phyloP scores from a whole-genome alignment of 2,329 filamentous ascomycete species.

The Mariannaea elegans region DNA sequence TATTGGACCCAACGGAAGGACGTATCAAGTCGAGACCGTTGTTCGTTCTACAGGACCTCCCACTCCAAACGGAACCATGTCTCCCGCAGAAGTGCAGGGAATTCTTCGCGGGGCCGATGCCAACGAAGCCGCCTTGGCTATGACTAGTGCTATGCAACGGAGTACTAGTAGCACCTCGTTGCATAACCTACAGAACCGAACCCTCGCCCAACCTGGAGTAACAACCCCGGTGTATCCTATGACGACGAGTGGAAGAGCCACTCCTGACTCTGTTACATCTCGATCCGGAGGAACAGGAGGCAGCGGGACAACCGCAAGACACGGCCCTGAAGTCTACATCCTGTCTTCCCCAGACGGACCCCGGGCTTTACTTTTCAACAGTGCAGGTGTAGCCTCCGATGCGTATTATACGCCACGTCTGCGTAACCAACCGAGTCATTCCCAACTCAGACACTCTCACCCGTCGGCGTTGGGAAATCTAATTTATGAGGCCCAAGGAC shows the following conservation, averaged over 20 bases:
- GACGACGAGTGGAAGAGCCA: conserved; percentile 56
- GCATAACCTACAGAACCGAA: conserved; percentile 47
- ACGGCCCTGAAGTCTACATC: conserved; percentile 64
- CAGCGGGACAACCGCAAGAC: conserved; percentile 40
- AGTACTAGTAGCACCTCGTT: conserved; percentile 59
- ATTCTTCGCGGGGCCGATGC: conserved; percentile 57
- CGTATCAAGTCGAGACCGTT: conserved; percentile 48
- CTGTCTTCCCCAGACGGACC: conserved; percentile 69
- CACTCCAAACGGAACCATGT: conserved; percentile 43
- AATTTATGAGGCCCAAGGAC: conserved; percentile 30
- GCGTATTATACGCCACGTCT: conserved; percentile 60
- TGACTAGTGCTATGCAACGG: conserved; percentile 61
- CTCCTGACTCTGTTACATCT: conserved; percentile 50
- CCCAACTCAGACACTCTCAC: conserved; percentile 36
- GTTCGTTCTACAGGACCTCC: conserved; percentile 34
- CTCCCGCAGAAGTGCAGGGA: conserved; percentile 55
- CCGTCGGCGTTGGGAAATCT: conserved; percentile 22
- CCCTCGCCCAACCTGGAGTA: conserved; percentile 50
- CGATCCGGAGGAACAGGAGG: conserved; percentile 44
- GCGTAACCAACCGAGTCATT: conserved; percentile 38
- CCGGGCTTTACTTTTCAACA: conserved; percentile 64
- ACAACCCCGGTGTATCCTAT: conserved; percentile 52
- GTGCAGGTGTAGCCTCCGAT: conserved; percentile 53
- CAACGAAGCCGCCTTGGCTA: conserved; percentile 55
- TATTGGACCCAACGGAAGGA: conserved; percentile 45